Conservation (phyloP, 2,329 filamentous ascomycete species). For the Colletotrichum kahawae region DNA sequence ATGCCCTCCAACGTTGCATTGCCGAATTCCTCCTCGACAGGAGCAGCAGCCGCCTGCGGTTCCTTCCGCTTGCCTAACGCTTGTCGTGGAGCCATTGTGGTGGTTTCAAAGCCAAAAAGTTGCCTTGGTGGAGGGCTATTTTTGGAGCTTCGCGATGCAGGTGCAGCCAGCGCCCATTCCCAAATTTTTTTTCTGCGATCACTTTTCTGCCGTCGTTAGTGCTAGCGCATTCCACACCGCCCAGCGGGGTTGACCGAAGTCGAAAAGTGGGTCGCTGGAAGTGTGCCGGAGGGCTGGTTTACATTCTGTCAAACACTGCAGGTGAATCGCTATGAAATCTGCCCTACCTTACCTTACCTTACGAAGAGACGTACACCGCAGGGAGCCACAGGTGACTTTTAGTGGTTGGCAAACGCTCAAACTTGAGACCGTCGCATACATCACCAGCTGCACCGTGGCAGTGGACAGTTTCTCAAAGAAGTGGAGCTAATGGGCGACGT, state of each 20-base stretch:
- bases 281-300: neutral
- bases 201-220: constrained; percentile 19
- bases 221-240: constrained; percentile 15
- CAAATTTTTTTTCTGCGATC: constrained; percentile 19
- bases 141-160: constrained; percentile 22
- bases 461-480: neutral
- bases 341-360: neutral
- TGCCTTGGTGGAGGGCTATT: constrained; percentile 10
- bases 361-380: neutral
- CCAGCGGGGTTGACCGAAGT: constrained; percentile 15
- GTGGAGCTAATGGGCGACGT: neutral
- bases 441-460: neutral
- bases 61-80: constrained; percentile 69
- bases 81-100: constrained; percentile 44
- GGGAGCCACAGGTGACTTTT: neutral
- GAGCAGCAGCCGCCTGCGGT: constrained; percentile 58
- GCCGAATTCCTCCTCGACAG: constrained; percentile 65
- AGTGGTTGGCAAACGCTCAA: neutral
- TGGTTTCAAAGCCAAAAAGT: constrained; percentile 6
- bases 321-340: neutral
- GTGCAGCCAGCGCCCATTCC: constrained; percentile 6
- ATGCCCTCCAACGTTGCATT: constrained; percentile 61
- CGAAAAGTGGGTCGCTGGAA: neutral
- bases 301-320: neutral
- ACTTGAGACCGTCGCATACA: neutral